Evolutionary conservation across 2,329 filamentous ascomycete species (phyloP).

Genomic region (Stemphylium lycopersici): DNA sequence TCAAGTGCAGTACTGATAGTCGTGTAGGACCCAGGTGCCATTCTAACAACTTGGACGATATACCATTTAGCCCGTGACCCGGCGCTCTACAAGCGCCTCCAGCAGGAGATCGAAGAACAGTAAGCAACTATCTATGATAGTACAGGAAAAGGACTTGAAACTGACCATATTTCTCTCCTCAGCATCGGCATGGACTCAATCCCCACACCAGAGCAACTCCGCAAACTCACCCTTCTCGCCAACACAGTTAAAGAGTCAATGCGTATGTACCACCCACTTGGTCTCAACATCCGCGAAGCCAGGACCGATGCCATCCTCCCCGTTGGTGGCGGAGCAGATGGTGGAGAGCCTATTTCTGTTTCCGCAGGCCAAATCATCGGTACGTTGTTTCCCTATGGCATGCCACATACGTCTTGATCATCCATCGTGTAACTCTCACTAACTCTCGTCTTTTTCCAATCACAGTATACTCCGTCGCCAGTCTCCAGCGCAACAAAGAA

Average conservation of each 20-base stretch:
- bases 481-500: slow-evolving; percentile 8
- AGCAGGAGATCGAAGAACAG: slow-evolving; percentile 4
- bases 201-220: not conserved
- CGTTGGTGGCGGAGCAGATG: slow-evolving; percentile 5
- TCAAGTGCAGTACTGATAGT: not conserved
- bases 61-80: slow-evolving; percentile 6
- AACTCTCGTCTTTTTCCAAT: not conserved
- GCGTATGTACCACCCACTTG: slow-evolving; percentile 9
- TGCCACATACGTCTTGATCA: not conserved
- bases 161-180: not conserved
- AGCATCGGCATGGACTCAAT: slow-evolving; percentile 5
- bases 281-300: slow-evolving; percentile 10
- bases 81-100: not conserved
- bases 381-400: not conserved
- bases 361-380: slow-evolving; percentile 7
- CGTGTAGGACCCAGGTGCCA: slow-evolving; percentile 6
- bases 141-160: not conserved
- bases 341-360: slow-evolving; percentile 1
- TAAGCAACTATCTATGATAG: not conserved
- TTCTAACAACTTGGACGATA: slow-evolving; percentile 8
- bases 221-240: slow-evolving; percentile 6
- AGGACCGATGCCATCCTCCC: slow-evolving; percentile 1
- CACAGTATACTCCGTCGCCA: slow-evolving; percentile 10
- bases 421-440: not conserved
- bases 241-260: slow-evolving; percentile 12